Evolutionary conservation across 352 stramenopile genomes (phyloP).

Genomic region (Phytophthora hybrid): DNA sequence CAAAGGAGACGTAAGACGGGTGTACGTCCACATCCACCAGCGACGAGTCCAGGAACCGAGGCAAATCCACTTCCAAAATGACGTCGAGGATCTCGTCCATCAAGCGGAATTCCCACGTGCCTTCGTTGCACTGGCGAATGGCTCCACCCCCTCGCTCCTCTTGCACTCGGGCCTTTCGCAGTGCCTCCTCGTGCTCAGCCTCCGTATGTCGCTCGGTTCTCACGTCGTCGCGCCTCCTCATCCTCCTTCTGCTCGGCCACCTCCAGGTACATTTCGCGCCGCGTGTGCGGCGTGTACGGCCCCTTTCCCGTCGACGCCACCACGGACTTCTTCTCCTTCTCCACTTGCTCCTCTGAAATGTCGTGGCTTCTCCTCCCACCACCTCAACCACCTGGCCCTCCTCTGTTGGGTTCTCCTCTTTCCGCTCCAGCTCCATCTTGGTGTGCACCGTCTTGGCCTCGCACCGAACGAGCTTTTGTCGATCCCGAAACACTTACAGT

Average conservation of each 20-base stretch:
- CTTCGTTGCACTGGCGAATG: conserved; percentile 93
- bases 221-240: conserved; percentile 84
- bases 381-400: conserved; percentile 54
- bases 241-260: conserved; percentile 94
- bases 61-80: conserved; percentile 85
- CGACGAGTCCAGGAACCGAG: conserved; percentile 91
- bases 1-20: conserved; percentile 92
- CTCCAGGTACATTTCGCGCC: conserved; percentile 92
- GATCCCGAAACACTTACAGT: conserved; percentile 75
- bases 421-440: conserved; percentile 34
- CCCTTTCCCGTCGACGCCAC: conserved; percentile 64
- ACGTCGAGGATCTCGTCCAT: conserved; percentile 60
- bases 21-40: conserved; percentile 96
- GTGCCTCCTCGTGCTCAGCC: conserved; percentile 78
- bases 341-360: conserved; percentile 36
- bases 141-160: conserved; percentile 46
- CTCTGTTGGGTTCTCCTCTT: conserved; percentile 11
- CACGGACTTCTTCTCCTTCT: conserved; percentile 44
- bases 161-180: conserved; percentile 44
- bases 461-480: conserved; percentile 45
- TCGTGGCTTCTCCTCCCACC: conserved; percentile 45
- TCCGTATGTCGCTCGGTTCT: conserved; percentile 88
- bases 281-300: conserved; percentile 61
- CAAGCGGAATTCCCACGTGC: conserved; percentile 89
- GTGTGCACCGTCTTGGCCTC: conserved; percentile 32